phyloP scores from a whole-genome alignment of 306 rosid genomes.

The Gastrolobium bilobum region DNA sequence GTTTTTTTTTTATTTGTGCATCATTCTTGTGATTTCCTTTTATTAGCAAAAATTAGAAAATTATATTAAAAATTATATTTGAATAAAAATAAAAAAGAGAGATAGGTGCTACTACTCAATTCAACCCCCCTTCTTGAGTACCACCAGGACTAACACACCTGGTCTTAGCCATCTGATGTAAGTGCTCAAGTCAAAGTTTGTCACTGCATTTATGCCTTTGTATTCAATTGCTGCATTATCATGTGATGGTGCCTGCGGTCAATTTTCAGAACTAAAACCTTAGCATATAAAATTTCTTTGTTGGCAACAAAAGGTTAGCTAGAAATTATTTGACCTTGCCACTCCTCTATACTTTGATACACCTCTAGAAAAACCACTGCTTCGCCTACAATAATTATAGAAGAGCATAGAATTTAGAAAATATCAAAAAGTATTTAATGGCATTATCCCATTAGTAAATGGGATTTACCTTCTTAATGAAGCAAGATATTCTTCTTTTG shows the following conservation, averaged over 20 bases:
- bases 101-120: too few species aligned
- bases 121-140: too few species aligned
- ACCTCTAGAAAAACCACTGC: conserved; percentile 99
- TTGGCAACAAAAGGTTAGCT: conserved; percentile 10
- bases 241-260: conserved; percentile 85
- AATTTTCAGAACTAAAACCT: conserved; percentile 36
- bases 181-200: too few species aligned
- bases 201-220: too few species aligned
- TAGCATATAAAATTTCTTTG: conserved; percentile 2
- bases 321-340: conserved; percentile 69
- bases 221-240: too few species aligned
- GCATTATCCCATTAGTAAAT: conserved; percentile 1
- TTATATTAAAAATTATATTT: too few species aligned
- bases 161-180: too few species aligned
- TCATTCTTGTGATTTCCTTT: too few species aligned
- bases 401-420: neutral
- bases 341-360: conserved; percentile 95
- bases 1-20: too few species aligned
- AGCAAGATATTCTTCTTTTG: conserved; percentile 92
- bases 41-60: too few species aligned
- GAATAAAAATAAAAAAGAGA: too few species aligned
- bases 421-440: neutral
- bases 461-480: conserved; percentile 79
- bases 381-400: conserved; percentile 57
- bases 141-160: too few species aligned